Evolutionary conservation across 257 asterid genomes (phyloP).

Genomic region (Ballota nigra): DNA sequence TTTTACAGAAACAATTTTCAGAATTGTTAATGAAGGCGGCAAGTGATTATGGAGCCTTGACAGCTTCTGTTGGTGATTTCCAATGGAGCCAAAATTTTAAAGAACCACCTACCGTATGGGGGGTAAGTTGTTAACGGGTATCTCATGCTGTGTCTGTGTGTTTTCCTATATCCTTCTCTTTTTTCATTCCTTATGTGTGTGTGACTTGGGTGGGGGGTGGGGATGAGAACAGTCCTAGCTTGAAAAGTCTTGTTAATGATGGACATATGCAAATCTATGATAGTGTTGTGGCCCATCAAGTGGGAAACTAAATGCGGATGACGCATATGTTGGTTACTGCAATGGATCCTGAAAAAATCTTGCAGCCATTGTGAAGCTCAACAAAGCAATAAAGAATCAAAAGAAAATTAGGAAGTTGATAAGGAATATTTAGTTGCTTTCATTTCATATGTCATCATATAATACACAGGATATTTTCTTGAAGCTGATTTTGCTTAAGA

Average conservation of each 20-base stretch:
- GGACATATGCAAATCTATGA: background rate
- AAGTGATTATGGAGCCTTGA: constrained; percentile 91
- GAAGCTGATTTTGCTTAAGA: too few species aligned
- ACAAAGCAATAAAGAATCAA: background rate
- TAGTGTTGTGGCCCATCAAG: background rate
- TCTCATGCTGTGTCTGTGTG: background rate
- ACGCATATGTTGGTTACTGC: background rate
- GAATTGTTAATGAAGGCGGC: constrained; percentile 96
- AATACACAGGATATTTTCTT: background rate
- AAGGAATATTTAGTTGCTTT: background rate
- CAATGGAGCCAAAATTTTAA: constrained; percentile 97
- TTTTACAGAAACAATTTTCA: constrained; percentile 92
- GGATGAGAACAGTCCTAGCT: background rate
- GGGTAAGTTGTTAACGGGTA: constrained; percentile 53
- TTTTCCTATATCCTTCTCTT: background rate
- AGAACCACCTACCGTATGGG: constrained; percentile 97
- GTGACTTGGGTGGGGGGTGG: background rate
- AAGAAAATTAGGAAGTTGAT: background rate
- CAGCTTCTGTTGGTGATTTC: constrained; percentile 88
- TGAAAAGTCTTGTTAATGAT: background rate
- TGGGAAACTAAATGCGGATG: background rate
- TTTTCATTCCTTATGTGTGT: background rate
- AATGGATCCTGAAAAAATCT: background rate
- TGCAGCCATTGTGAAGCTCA: background rate
- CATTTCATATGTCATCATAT: background rate